Evolutionary conservation across 2,329 filamentous ascomycete species (phyloP).

Genomic region (Aspergillus sp.): DNA sequence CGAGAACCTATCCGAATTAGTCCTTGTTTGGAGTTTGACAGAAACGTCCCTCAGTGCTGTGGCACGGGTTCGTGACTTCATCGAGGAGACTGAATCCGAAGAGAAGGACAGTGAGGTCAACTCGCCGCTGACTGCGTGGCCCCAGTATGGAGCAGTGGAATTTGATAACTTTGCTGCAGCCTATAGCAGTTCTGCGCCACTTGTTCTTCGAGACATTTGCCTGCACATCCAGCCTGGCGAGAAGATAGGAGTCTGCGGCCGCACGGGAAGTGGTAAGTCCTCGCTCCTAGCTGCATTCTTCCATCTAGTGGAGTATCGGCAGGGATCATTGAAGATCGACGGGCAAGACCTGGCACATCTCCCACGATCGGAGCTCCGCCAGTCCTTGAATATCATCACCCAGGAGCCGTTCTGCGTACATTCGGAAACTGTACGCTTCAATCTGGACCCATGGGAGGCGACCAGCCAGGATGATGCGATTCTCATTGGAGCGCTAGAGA

Average conservation of each 20-base stretch:
- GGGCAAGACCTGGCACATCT: not conserved
- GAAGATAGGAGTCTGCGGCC: not conserved
- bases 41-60: constrained; percentile 56
- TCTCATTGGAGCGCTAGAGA: not conserved
- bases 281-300: not conserved
- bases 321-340: not conserved
- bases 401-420: not conserved
- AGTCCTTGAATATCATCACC: not conserved
- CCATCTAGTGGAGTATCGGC: not conserved
- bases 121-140: not conserved
- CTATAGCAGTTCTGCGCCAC: not conserved
- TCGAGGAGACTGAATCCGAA: not conserved
- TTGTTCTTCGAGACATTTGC: not conserved
- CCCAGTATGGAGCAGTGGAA: not conserved
- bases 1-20: constrained; percentile 43
- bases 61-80: constrained; percentile 32
- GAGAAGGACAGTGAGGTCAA: not conserved
- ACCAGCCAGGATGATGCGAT: not conserved
- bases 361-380: not conserved
- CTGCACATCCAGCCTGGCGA: not conserved
- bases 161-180: not conserved
- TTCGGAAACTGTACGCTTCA: not conserved
- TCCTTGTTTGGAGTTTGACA: constrained; percentile 53
- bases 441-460: not conserved
- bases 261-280: not conserved